A percentile compares a stretch with the other conserved stretches of the same genome.
These are phyloP conservation scores for Fonsecaea pugnacius DNA, from an alignment of 2,329 filamentous ascomycete genomes.

Conservation along the genomic window DNA sequence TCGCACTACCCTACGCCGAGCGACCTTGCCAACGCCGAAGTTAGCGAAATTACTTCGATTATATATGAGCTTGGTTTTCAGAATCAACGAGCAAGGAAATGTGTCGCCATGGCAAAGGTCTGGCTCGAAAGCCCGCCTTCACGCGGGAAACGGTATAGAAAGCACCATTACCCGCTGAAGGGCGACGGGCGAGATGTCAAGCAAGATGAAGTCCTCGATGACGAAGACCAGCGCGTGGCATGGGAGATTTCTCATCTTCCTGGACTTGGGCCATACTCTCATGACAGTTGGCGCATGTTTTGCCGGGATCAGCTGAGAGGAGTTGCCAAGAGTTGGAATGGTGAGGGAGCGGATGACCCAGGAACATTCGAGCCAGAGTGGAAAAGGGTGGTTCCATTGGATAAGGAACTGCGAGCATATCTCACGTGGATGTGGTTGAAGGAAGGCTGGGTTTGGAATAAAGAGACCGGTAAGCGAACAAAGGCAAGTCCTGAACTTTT, in stretches of 20 bases:
- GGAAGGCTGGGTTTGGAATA: conserved; percentile 83
- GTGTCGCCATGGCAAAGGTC: conserved; percentile 70
- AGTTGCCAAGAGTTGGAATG: conserved; percentile 68
- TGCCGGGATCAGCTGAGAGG: conserved; percentile 78
- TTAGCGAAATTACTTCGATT: conserved; percentile 62
- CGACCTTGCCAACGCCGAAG: conserved; percentile 63
- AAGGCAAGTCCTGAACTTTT: conserved; percentile 47
- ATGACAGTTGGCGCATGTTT: conserved; percentile 93
- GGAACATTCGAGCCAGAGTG: conserved; percentile 78
- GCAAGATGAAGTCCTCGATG: conserved; percentile 53
- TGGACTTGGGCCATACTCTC: conserved; percentile 74
- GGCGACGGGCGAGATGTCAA: conserved; percentile 56
- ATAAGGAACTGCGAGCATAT: conserved; percentile 84
- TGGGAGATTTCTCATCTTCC: conserved; percentile 90
- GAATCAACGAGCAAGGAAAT: conserved; percentile 66
- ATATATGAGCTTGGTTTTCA: conserved; percentile 75
- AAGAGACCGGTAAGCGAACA: conserved; percentile 62
- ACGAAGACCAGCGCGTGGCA: conserved; percentile 57
- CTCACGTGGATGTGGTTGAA: conserved; percentile 90
- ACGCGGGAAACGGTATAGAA: conserved; percentile 61
- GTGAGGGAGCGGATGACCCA: conserved; percentile 48
- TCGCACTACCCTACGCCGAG: conserved; percentile 68
- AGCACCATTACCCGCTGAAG: conserved; percentile 59
- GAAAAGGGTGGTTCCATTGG: conserved; percentile 79
- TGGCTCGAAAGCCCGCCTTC: conserved; percentile 70